Evolutionary conservation across 805 yeast genomes (phyloP).

Genomic region (Starmerella bombicola): DNA sequence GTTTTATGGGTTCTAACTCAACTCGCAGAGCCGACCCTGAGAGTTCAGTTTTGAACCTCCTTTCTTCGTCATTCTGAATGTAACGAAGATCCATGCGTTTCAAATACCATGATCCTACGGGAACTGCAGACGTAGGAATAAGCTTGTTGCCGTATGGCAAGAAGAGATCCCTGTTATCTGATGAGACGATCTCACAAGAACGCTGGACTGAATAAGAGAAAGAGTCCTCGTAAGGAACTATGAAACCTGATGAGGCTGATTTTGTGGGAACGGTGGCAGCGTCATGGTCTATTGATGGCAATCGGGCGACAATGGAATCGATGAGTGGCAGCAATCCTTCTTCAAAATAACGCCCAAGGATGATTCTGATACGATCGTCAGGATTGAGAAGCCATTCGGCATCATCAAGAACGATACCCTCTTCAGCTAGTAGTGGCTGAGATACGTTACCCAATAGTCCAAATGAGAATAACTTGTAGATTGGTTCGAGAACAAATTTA

Average conservation of each 20-base stretch:
- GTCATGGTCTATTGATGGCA: too few relatives aligned
- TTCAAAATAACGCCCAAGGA: conserved; percentile 12
- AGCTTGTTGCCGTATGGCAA: not conserved
- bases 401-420: conserved; percentile 28
- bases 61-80: not conserved
- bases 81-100: not conserved
- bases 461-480: conserved; percentile 60
- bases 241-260: too few relatives aligned
- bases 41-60: not conserved
- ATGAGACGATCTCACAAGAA: too few relatives aligned
- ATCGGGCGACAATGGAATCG: conserved; percentile 1
- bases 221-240: too few relatives aligned
- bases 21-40: not conserved
- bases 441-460: conserved; percentile 42
- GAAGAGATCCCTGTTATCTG: not conserved
- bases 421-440: conserved; percentile 34
- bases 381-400: conserved; percentile 2
- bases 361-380: conserved; percentile 5
- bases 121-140: not conserved
- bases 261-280: too few relatives aligned
- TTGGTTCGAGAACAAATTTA: conserved; percentile 58
- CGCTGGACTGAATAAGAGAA: too few relatives aligned
- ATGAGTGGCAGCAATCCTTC: not conserved
- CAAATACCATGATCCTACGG: not conserved
- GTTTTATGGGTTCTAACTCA: not conserved